Percentiles rank a stretch among this genome's conserved stretches.
phyloP scores from a whole-genome alignment of 2,329 filamentous ascomycete genomes.

The Colletotrichum truncatum region DNA sequence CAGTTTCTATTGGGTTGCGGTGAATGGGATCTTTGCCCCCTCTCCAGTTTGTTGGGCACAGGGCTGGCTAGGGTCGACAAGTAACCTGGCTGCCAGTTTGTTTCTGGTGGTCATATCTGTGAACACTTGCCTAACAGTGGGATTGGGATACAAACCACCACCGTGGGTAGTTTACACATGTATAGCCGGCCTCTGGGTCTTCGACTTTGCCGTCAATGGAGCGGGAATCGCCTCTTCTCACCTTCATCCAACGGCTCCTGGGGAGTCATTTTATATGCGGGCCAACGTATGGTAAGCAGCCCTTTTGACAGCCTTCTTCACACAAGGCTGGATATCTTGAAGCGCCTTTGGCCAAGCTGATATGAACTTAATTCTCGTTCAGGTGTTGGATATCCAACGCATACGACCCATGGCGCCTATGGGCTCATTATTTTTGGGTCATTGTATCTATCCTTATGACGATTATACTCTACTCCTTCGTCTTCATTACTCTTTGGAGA shows the following conservation, averaged over 20 bases:
- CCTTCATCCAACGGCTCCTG: background rate
- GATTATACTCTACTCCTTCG: conserved; percentile 47
- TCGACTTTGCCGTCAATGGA: conserved; percentile 38
- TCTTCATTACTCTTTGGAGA: conserved; percentile 47
- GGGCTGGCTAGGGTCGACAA: conserved; percentile 65
- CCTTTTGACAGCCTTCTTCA: background rate
- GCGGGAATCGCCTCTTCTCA: background rate
- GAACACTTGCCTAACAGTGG: conserved; percentile 65
- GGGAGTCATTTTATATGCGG: conserved; percentile 26
- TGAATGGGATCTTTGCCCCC: conserved; percentile 56
- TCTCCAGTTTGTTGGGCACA: conserved; percentile 61
- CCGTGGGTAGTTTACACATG: conserved; percentile 51
- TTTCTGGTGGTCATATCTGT: conserved; percentile 67
- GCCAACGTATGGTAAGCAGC: conserved; percentile 19
- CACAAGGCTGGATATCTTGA: accelerated
- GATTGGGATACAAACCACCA: conserved; percentile 57
- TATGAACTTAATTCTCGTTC: background rate
- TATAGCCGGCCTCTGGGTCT: conserved; percentile 58
- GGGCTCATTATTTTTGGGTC: conserved; percentile 72
- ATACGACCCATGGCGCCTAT: conserved; percentile 62
- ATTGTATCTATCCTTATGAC: conserved; percentile 53
- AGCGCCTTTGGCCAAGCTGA: background rate
- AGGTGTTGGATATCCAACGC: conserved; percentile 70
- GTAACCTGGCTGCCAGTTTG: conserved; percentile 64
- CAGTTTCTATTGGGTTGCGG: conserved; percentile 59